Base-by-base conservation (phyloP, 78 protist genomes). In the Dictyostelium intermedium region DNA sequence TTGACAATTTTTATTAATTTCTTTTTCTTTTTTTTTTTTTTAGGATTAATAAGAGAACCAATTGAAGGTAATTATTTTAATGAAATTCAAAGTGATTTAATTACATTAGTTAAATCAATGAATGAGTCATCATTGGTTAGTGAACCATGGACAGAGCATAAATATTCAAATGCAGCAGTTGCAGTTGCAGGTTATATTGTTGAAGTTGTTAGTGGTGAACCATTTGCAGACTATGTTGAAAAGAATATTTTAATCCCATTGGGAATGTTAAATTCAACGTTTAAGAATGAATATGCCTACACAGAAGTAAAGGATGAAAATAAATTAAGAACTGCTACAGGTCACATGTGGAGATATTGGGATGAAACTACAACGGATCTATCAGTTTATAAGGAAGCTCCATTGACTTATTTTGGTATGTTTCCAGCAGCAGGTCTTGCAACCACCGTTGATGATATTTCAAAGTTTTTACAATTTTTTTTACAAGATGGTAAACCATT, bases 261-360 rank as follows among this genome's bases (percentile, higher is more conserved):
- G 50, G 94, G 87, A 18, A 89, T 89, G 94, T 69, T 13, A n/a
- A 35, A 34, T 30, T 47, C 63, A n/a, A 37, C 94, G 3, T 89
- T 89, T 70, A 60, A 80, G 53, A 47, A 80, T 47, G 72, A 45
- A 13, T 63, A 89, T 16, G 6, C 30, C 3, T 50, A 74, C 4
- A 27, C 81, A 0, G 34, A 14, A 0, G 66, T 79, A 9, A 63
- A 34, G 5, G 94, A 89, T 69, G 87, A 89, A n/a, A 32, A 27
- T 14, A n/a, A 74, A 16, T 1, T 89, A 18, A 16, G 74, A n/a
- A 56, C 86, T 5, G 63, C 87, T 3, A 80, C 72, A 23, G 94
- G 87, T 20, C 94, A 89, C 47, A 78, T 80, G 87, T 89, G 94
- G 94, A 60, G 85, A 37, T 89, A 80, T 32, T 89, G 94, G 94